Evolutionary conservation across 169 alveolate genomes (phyloP).

Genomic region (Toxoplasma gondii): DNA sequence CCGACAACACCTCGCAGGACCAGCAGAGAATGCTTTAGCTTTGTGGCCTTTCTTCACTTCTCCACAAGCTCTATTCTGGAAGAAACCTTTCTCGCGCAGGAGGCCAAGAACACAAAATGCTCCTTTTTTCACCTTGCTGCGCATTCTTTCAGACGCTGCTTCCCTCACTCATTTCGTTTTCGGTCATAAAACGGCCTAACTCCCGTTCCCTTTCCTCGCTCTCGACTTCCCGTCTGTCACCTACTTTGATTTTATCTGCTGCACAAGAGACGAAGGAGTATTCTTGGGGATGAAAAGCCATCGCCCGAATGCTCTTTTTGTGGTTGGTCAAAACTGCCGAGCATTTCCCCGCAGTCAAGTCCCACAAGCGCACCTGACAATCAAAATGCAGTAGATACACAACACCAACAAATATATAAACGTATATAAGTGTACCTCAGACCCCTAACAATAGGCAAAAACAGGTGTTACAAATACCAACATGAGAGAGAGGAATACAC

Average conservation of each 20-base stretch:
- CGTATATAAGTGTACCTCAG: neutral
- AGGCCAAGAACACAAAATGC: too few species aligned
- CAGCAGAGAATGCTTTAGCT: neutral
- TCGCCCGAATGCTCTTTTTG: slow-evolving; percentile 95
- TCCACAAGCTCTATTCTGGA: too few species aligned
- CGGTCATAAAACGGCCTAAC: too few species aligned
- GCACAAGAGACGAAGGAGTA: slow-evolving; percentile 97
- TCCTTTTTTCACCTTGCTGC: too few species aligned
- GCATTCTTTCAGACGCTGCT: too few species aligned
- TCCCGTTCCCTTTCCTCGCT: too few species aligned
- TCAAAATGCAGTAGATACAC: neutral
- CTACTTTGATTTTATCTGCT: slow-evolving; percentile 95
- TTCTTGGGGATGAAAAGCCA: slow-evolving; percentile 95
- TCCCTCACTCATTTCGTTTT: too few species aligned
- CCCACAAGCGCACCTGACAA: slow-evolving; percentile 93
- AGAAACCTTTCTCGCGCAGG: too few species aligned
- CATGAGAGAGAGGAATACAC: neutral
- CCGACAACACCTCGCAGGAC: neutral
- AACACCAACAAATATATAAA: neutral
- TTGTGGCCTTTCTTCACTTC: too few species aligned
- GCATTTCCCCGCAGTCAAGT: slow-evolving; percentile 95
- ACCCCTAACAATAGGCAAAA: too few species aligned
- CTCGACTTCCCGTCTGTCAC: too few species aligned
- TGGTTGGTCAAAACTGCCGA: slow-evolving; percentile 96
- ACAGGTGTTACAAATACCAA: neutral